Percentiles rank a stretch among this genome's conserved stretches.
Evolutionary conservation across 345 rosid species (phyloP).

Genomic region (Pistacia vera): DNA sequence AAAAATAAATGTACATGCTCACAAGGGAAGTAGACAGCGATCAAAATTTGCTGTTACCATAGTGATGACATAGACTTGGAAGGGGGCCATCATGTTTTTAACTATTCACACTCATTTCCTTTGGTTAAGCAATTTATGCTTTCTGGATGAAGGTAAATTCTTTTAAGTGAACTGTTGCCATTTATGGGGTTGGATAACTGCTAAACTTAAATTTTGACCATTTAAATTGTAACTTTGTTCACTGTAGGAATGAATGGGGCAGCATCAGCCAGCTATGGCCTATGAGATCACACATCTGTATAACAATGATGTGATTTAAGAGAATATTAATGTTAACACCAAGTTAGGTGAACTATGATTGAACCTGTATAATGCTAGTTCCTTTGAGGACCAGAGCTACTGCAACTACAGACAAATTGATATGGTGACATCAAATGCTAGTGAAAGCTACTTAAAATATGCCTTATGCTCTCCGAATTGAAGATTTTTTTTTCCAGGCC

Average conservation of each 20-base stretch:
- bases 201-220: background rate
- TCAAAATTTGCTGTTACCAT: too few relatives aligned
- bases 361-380: slow-evolving; percentile 8
- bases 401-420: background rate
- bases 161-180: background rate
- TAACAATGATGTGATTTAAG: slow-evolving; percentile 19
- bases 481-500: background rate
- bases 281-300: background rate
- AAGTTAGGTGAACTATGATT: slow-evolving; percentile 15
- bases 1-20: too few relatives aligned
- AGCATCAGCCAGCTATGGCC: background rate
- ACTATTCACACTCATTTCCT: background rate
- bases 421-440: background rate
- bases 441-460: background rate
- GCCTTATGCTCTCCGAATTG: background rate
- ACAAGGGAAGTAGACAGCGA: too few relatives aligned
- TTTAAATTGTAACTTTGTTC: background rate
- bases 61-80: background rate
- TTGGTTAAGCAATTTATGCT: background rate
- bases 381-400: slow-evolving; percentile 16
- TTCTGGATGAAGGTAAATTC: background rate
- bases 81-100: too few relatives aligned
- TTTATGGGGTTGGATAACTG: background rate
- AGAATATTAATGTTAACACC: slow-evolving; percentile 3
- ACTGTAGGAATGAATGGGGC: background rate